Conservation (phyloP, 176 grass and related monocot species). For the Ampelocalamus luodianensis region DNA sequence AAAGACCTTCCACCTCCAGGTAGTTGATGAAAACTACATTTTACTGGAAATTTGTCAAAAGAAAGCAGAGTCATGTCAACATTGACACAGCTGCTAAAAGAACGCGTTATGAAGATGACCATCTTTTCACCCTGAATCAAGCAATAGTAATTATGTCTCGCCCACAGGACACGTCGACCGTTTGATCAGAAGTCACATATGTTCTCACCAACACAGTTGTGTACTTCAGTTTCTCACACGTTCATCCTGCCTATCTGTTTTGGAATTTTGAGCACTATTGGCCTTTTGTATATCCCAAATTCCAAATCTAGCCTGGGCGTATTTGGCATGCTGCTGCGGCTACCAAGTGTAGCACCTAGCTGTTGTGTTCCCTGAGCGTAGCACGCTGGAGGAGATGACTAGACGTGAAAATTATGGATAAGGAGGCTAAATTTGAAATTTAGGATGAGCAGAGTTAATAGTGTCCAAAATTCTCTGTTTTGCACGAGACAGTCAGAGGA, state of each 20-base stretch:
- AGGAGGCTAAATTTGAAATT: too few relatives aligned
- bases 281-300: too few relatives aligned
- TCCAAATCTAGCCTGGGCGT: too few relatives aligned
- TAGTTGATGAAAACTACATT: slow-evolving; percentile 45
- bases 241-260: neutral
- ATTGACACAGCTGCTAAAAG: neutral
- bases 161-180: neutral
- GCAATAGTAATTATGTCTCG: neutral
- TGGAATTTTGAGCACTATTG: too few relatives aligned
- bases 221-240: neutral
- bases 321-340: too few relatives aligned
- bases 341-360: too few relatives aligned
- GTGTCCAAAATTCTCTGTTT: too few relatives aligned
- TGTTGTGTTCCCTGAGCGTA: too few relatives aligned
- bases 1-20: slow-evolving; percentile 47
- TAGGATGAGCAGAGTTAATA: too few relatives aligned
- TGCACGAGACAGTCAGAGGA: too few relatives aligned
- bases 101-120: neutral
- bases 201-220: neutral
- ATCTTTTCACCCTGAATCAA: neutral
- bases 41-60: slow-evolving; percentile 19
- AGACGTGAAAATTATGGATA: too few relatives aligned
- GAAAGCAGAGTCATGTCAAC: slow-evolving; percentile 21
- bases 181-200: neutral
- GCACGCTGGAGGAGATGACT: too few relatives aligned